Evolutionary conservation across 1,139 yeast genomes (phyloP), one percentile per base, ranked within the genome.

Genomic region (Yamadazyma dendronema): DNA sequence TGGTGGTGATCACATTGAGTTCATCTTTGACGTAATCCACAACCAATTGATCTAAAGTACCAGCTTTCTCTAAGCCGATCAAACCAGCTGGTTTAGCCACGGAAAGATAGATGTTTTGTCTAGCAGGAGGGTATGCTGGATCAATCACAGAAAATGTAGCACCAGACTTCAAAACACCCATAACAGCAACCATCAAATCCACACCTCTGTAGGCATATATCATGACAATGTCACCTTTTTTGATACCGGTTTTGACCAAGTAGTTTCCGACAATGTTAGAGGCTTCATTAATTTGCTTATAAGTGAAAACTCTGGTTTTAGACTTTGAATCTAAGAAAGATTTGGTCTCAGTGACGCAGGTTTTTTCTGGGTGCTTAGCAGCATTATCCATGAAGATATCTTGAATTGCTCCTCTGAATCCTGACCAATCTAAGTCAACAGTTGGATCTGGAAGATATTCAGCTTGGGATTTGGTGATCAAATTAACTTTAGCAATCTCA

Each of bases 121-220:
- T 81, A 7, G 95, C 95, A 16, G 98, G 96, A 29, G 99, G 99
- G 60, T 92, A 92, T 2, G 98, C 97, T 5, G 98, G 98, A 57
- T 92, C 99, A 49, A 92, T 92, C 19, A 94, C 99, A 4, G 97
- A 90, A 59, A 92, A 92, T 0, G 98, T 90, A 13, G 96, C 98
- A 49, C 99, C 99, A 2, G 98, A 97, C 65, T 92, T 92, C 56
- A 92, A 74, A 26, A 88, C 96, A 61, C 97, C 99, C 88, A 92
- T 84, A 13, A 92, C 97, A 5, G 97, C 95, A 34, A 92, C 86
- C 77, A 92, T 88, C 49, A 92, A 72, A 57, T 92, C 99, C 10
- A 92, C 98, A 48, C 97, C 97, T 64, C 99, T 81, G 54, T 92
- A 86, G 22, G 98, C 96, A 59, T 94, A 92, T 45, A 94, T 90